Evolutionary conservation across 805 yeast genomes (phyloP).

Genomic region (Nakazawaea anatomiae): DNA sequence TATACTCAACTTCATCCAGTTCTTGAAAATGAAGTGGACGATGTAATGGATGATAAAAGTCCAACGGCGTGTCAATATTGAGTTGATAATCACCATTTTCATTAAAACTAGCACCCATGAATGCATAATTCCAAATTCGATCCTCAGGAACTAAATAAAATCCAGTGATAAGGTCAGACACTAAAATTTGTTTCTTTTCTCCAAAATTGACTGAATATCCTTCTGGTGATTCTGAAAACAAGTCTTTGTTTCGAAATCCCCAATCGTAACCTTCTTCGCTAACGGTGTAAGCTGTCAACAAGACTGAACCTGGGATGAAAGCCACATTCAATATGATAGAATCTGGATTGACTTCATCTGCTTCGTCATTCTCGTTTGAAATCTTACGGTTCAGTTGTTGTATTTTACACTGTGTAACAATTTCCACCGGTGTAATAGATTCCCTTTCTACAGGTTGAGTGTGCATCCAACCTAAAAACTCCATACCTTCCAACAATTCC

Average conservation of each 20-base stretch:
- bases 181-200: conserved; percentile 56
- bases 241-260: conserved; percentile 63
- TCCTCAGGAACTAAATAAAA: conserved; percentile 81
- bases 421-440: conserved; percentile 64
- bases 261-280: conserved; percentile 66
- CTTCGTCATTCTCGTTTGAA: background rate
- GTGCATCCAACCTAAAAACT: conserved; percentile 92
- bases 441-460: conserved; percentile 67
- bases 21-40: conserved; percentile 83
- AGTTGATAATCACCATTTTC: conserved; percentile 51
- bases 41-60: conserved; percentile 81
- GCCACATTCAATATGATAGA: conserved; percentile 59
- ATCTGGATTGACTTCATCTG: conserved; percentile 16
- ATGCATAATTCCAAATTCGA: conserved; percentile 85
- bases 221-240: conserved; percentile 48
- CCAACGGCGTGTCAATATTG: conserved; percentile 73
- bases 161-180: conserved; percentile 75
- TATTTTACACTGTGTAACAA: conserved; percentile 49
- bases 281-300: conserved; percentile 61
- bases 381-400: conserved; percentile 21
- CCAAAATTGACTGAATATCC: conserved; percentile 65
- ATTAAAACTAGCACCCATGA: conserved; percentile 81
- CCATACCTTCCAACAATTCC: conserved; percentile 47
- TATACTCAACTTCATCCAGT: conserved; percentile 61
- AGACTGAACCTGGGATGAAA: conserved; percentile 79